Evolutionary conservation across 305 asterid genomes (phyloP), one percentile per base, ranked within the genome.

Genomic region (Solanum chacoense): DNA sequence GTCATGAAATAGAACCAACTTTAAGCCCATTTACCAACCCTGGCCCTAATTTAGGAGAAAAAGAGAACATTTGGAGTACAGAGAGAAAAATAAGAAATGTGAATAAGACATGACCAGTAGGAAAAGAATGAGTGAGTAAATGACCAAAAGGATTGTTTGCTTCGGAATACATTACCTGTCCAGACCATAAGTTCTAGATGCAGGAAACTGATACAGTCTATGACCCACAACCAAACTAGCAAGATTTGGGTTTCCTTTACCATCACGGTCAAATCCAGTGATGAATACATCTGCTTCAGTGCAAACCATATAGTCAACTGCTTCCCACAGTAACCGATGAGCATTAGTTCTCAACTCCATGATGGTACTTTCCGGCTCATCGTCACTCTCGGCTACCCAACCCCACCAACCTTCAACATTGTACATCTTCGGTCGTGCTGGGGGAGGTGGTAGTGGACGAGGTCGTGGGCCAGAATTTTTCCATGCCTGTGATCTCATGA

Each of bases 351-450:
- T 93, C 92, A 97, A 90, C 93, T 97, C 99, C 91, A 93, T 93
- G 38, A 97, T 98, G 1, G 99, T 97, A 86, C 98, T 96, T 88
- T 96, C 99, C 0, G 99, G 99, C 91, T 97, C 99, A 11, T 95
- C 94, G 85, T 97, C 99, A 40, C 99, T 96, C 95, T 97, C 99
- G 8, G 99, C 98, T 55, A 97, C 99, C 99, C 98, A 97, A 84
- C 99, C 99, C 99, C 98, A 97, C 99, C 99, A 97, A 7, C 99
- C 99, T 90, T 97, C 99, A n/a, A 97, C 93, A 88, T 97, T 95
- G 92, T 97, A 97, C 40, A 98, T 95, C 91, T 95, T 96, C 8
- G 93, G 93, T 85, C 98, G 93, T 18, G 98, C 91, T 1, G 99
- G 99, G 3, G 99, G 99, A 12, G 99, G 99, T n/a, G 99, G 98